Evolutionary conservation across 192 early-diverging fungal species (phyloP), one percentile per base, ranked within the genome.

Genomic region (Coemansia sp.): DNA sequence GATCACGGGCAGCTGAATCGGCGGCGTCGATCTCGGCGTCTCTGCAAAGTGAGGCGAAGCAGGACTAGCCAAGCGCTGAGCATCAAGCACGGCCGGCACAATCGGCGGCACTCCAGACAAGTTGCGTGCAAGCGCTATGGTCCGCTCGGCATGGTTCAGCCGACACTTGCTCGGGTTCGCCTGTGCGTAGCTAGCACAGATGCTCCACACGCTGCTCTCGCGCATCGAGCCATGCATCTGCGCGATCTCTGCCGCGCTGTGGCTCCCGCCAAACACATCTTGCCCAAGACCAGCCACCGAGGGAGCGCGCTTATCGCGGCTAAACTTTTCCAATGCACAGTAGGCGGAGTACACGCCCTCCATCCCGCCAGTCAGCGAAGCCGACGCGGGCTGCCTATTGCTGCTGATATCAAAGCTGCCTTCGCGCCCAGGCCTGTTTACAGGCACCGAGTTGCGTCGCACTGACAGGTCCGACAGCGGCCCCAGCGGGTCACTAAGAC

Each of bases 361-460:
- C 35, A 71, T 63, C 0, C 56, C 69, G 20, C 52, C 58, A 21
- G 37, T 59, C 52, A 65, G 16, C 23, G 58, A 26, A 13, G 55
- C 50, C 3, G 70, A 25, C 34, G 16, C 16, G 11, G 26, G 6
- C 14, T 55, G 52, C 52, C 31, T 55, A 33, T 55, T 55, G 25
- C 48, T 11, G 39, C 16, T 45, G 14, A n/a, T 0, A 33, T 55
- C 52, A 21, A 55, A 55, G 37, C 55, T 33, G 16, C 26, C 35
- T 14, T 67, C 61, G 23, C 43, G 16, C 11, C 36, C 26, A 23
- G 43, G 25, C 13, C 65, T 56, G 62, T 71, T 68, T 4, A 68
- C 26, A 11, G 77, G 77, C 63, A 73, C 56, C 33, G 77, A 80
- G 58, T 75, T 80, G 33, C 77, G 77, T 25, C 77, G 72, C 36